phyloP scores from a whole-genome alignment of 192 early-diverging fungal genomes.

The Coemansia sp. region DNA sequence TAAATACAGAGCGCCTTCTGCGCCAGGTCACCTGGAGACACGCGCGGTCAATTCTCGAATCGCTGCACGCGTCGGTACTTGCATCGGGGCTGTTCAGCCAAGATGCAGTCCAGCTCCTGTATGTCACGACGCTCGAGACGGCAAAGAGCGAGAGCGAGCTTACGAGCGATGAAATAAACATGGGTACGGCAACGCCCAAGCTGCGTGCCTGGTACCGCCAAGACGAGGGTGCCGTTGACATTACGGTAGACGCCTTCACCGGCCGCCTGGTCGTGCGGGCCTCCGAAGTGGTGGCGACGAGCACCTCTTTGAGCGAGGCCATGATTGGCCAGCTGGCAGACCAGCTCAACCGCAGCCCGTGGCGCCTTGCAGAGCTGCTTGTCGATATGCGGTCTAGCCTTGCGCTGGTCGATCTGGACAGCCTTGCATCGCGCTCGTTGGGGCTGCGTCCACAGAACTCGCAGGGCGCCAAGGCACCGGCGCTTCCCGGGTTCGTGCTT shows the following conservation, averaged over 20 bases:
- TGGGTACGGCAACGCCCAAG: conserved; percentile 20
- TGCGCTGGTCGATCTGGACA: conserved; percentile 48
- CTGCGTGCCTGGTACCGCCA: conserved; percentile 51
- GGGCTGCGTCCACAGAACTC: conserved; percentile 39
- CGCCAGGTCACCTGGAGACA: conserved; percentile 45
- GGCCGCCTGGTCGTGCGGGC: conserved; percentile 43
- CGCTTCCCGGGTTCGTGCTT: conserved; percentile 35
- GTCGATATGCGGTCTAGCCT: conserved; percentile 47
- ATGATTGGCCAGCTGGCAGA: conserved; percentile 41
- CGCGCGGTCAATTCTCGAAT: conserved; percentile 28
- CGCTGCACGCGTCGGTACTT: conserved; percentile 17
- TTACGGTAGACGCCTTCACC: conserved; percentile 35
- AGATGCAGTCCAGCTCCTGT: conserved; percentile 33
- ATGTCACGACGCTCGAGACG: conserved; percentile 22
- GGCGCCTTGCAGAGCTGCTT: conserved; percentile 39
- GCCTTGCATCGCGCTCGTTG: conserved; percentile 36
- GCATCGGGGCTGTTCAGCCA: conserved; percentile 27
- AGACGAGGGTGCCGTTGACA: conserved; percentile 45
- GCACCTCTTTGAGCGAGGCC: conserved; percentile 33
- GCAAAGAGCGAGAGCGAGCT: conserved; percentile 16
- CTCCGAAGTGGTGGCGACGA: conserved; percentile 25
- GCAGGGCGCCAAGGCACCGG: neutral
- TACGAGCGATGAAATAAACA: conserved; percentile 1
- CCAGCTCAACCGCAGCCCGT: conserved; percentile 41
- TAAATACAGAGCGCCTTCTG: conserved; percentile 36